Conservation (phyloP, 768 basidiomycete genomes). For the Omphalotus guepiniiformis region DNA sequence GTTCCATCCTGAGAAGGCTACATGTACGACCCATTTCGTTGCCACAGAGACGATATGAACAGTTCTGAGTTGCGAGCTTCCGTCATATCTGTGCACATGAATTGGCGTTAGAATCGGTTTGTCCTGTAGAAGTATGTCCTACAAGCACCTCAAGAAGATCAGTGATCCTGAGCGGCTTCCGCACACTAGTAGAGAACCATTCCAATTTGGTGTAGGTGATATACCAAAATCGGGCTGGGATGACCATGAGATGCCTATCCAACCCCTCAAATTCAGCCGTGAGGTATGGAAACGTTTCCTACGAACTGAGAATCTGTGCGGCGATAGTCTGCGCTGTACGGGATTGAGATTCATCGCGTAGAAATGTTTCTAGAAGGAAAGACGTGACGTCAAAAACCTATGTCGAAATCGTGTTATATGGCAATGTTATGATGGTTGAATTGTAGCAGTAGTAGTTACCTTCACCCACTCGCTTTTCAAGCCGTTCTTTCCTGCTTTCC, state of each 20-base stretch:
- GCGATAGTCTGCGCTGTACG: constrained; percentile 34
- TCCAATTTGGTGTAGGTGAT: constrained; percentile 41
- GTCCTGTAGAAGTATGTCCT: not conserved
- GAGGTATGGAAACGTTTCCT: not conserved
- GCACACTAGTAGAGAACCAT: constrained; percentile 64
- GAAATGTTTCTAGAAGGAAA: constrained; percentile 35
- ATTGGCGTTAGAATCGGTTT: not conserved
- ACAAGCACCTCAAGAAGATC: constrained; percentile 49
- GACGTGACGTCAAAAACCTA: constrained; percentile 57
- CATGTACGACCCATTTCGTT: constrained; percentile 60
- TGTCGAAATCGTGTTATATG: not conserved
- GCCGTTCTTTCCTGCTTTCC: constrained; percentile 61
- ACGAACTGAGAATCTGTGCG: constrained; percentile 51
- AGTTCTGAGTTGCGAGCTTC: constrained; percentile 14
- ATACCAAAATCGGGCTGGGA: constrained; percentile 52
- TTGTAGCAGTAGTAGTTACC: constrained; percentile 27
- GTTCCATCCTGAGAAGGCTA: constrained; percentile 59
- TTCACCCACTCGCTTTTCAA: constrained; percentile 71
- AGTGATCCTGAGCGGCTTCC: constrained; percentile 67
- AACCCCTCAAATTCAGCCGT: not conserved
- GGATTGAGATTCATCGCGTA: constrained; percentile 7
- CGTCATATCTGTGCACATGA: constrained; percentile 21
- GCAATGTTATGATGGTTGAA: too few species aligned
- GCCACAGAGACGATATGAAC: constrained; percentile 36
- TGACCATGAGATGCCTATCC: constrained; percentile 68